Evolutionary conservation across 2,329 filamentous ascomycete species (phyloP).

Genomic region (Pseudogymnoascus sp.): DNA sequence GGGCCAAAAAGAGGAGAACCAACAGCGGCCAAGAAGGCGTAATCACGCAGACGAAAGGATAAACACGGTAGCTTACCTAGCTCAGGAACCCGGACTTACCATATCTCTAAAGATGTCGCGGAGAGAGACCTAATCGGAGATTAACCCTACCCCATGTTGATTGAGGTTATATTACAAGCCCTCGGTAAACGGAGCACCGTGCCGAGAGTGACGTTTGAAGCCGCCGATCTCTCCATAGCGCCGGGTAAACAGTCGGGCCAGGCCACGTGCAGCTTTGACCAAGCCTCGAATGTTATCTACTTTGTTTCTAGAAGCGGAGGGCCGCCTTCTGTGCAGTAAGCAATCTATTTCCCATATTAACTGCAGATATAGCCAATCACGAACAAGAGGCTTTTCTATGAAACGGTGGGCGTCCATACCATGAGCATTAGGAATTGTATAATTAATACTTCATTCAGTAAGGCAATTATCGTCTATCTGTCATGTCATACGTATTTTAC

Average conservation of each 20-base stretch:
- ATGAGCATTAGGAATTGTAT: background rate
- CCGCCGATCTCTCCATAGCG: slow-evolving; percentile 7
- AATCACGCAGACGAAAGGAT: background rate
- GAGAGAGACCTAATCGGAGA: slow-evolving; percentile 4
- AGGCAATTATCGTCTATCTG: background rate
- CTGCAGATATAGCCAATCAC: background rate
- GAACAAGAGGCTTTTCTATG: background rate
- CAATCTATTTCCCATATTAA: slow-evolving; percentile 3
- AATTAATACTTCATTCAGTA: background rate
- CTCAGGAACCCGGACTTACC: background rate
- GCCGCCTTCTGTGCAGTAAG: slow-evolving; percentile 6
- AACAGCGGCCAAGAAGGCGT: background rate
- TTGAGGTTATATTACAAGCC: slow-evolving; percentile 10
- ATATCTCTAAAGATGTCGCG: background rate
- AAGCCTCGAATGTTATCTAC: background rate
- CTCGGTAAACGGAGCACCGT: slow-evolving; percentile 3
- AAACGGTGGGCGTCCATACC: background rate
- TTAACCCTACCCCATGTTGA: slow-evolving; percentile 8
- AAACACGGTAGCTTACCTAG: background rate
- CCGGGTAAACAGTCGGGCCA: slow-evolving; percentile 9
- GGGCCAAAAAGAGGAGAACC: background rate
- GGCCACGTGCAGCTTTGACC: background rate
- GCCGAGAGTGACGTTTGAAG: background rate
- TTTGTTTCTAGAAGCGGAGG: slow-evolving; percentile 7
- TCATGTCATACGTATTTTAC: background rate